Evolutionary conservation across 2,329 filamentous ascomycete genomes (phyloP), one percentile per base, ranked within the genome.

Genomic region (Fusarium sp.): DNA sequence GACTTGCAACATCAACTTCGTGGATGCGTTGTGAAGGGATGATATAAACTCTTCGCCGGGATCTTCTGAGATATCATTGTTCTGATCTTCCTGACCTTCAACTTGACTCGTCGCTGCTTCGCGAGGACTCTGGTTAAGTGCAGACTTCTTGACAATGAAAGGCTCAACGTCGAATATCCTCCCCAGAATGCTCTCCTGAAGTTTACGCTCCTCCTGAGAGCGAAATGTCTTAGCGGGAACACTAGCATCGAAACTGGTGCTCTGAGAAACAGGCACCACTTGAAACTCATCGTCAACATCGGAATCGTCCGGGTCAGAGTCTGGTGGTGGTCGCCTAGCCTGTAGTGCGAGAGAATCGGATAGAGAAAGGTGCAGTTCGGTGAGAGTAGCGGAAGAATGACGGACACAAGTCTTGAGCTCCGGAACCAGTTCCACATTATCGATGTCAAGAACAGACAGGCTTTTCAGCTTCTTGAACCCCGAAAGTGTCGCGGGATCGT

Each of bases 391-490:
- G 3, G 84, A 81, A 2, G 84, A 89, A 65, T 85, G 85, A 13
- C 79, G 79, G 23, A 90, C 77, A 69, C 87, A 89, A 7, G 79
- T 71, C 63, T 82, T 84, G 62, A 90, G 80, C 75, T 90, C 88
- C 3, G 80, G 75, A 14, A 88, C 71, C 32, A 87, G 78, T 33
- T 88, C 85, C 6, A 89, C 78, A 27, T 78, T 82, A 61, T 90
- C 88, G 52, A 90, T 88, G 64, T 90, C 88, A 33, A 90, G 78
- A 8, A 90, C 78, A 6, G 82, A 78, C 15, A 90, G 77, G 6
- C 74, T 82, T 65, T 82, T 84, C 15, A 90, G 78, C 37, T 82
- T 81, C 48, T 80, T 84, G 77, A 90, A 90, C 0, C 83, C 85
- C 1, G 85, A 86, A 7, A 90, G 73, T 0, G 85, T 89, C 2